phyloP scores from a whole-genome alignment of 805 yeast genomes.

The Metschnikowia matae region DNA sequence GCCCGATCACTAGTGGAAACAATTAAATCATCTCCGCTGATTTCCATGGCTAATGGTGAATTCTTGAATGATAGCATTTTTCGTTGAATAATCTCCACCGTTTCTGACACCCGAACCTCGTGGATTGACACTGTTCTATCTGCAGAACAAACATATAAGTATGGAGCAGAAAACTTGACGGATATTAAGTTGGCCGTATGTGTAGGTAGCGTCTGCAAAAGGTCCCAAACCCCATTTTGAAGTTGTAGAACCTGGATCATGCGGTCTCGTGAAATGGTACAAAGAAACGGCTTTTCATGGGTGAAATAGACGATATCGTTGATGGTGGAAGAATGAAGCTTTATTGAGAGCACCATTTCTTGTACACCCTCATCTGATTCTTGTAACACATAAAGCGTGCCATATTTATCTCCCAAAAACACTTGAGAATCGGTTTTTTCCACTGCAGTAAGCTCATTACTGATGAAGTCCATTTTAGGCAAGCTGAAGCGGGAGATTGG shows the following conservation, averaged over 20 bases:
- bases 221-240: constrained; percentile 38
- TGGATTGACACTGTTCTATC: constrained; percentile 61
- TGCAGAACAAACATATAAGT: constrained; percentile 52
- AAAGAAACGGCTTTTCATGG: constrained; percentile 25
- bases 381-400: constrained; percentile 31
- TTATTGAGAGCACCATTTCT: constrained; percentile 23
- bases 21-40: constrained; percentile 38
- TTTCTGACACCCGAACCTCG: constrained; percentile 21
- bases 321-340: constrained; percentile 51
- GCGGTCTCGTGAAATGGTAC: constrained; percentile 56
- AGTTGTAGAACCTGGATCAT: constrained; percentile 53
- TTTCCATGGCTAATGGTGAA: constrained; percentile 44
- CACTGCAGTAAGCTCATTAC: constrained; percentile 39
- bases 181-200: constrained; percentile 53
- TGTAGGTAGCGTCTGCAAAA: constrained; percentile 55
- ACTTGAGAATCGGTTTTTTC: constrained; percentile 31
- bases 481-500: background rate
- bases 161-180: constrained; percentile 26
- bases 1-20: constrained; percentile 52
- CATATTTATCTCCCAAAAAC: constrained; percentile 49
- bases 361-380: background rate
- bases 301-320: constrained; percentile 41
- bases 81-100: constrained; percentile 28
- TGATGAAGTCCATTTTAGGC: background rate
- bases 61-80: constrained; percentile 49